A percentile compares a stretch with the other conserved stretches of the same genome.
Evolutionary conservation across 2,329 filamentous ascomycete genomes (phyloP).

Genomic region (Alternaria gaisen): DNA sequence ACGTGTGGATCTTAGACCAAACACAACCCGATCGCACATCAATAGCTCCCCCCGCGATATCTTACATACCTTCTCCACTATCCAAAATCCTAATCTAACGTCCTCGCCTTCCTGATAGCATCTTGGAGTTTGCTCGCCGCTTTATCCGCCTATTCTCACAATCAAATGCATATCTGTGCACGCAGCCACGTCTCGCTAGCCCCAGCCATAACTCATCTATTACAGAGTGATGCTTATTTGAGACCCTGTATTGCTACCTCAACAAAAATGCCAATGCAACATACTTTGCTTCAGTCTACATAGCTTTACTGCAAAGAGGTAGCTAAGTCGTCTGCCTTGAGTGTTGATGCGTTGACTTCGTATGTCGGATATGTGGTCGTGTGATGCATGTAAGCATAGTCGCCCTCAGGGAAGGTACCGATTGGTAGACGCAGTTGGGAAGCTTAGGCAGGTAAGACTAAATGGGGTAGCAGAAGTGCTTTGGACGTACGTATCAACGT

Average conservation of each 20-base stretch:
- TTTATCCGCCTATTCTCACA: neutral
- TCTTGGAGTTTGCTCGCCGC: neutral
- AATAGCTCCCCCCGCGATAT: neutral
- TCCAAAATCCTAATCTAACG: neutral
- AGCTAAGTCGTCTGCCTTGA: neutral
- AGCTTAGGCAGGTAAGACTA: neutral
- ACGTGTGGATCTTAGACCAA: neutral
- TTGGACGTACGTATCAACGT: neutral
- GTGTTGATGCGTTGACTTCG: neutral
- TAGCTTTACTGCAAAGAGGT: neutral
- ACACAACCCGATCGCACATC: neutral
- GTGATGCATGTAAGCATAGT: neutral
- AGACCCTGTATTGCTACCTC: neutral
- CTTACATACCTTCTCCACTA: neutral
- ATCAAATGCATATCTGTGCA: neutral
- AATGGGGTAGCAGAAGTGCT: neutral
- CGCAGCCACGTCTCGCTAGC: neutral
- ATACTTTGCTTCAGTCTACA: neutral
- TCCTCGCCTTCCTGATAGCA: neutral
- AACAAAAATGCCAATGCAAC: neutral
- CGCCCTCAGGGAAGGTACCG: neutral
- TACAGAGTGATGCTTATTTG: neutral
- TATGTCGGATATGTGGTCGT: neutral
- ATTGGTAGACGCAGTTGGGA: neutral
- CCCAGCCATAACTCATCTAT: neutral